Evolutionary conservation across 306 rosid species (phyloP), one percentile per base, ranked within the genome.

Genomic region (Malus sieversii): DNA sequence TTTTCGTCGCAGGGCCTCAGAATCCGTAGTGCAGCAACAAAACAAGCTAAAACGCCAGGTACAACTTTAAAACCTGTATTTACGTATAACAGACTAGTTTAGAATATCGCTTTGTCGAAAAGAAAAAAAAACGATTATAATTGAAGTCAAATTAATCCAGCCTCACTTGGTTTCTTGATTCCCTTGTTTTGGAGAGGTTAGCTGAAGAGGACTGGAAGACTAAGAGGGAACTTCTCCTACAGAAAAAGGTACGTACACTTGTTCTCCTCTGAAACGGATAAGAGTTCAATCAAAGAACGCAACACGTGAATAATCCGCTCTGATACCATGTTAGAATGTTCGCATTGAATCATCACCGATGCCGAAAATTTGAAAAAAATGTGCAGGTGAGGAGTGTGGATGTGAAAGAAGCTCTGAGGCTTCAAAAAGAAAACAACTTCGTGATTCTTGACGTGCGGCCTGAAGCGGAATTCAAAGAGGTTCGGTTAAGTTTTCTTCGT

Each of bases 161-260:
- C n/a, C 87, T 80, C 69, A 59, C 40, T 55, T 70, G 40, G 71
- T 42, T 32, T 80, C 52, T 63, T 84, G 55, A 44, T 79, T 52
- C 32, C 71, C n/a, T 44, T 80, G 64, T 71, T 57, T 83, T 82
- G 81, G 92, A 69, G 88, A 73, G 82, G 18, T 81, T 84, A 95
- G 99, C 97, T 81, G 99, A 95, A 85, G 97, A 95, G 86, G 99
- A 95, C 0, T 95, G 99, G 99, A 95, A 92, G 85, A 64, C 82
- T 78, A 95, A 95, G 87, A 80, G 99, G 79, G 97, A 83, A 70
- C 1, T 29, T 70, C 87, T 92, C 82, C 82, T 83, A 73, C 84
- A 90, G 82, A 95, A 95, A 74, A 92, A 87, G 95, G 98, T 89
- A 79, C 53, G 98, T 87, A 79, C 58, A 64, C 76, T 15, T 48